These are phyloP conservation scores for Flaveria trinervia DNA, from an alignment of 129 eudicot genomes.

Conservation along the genomic window DNA sequence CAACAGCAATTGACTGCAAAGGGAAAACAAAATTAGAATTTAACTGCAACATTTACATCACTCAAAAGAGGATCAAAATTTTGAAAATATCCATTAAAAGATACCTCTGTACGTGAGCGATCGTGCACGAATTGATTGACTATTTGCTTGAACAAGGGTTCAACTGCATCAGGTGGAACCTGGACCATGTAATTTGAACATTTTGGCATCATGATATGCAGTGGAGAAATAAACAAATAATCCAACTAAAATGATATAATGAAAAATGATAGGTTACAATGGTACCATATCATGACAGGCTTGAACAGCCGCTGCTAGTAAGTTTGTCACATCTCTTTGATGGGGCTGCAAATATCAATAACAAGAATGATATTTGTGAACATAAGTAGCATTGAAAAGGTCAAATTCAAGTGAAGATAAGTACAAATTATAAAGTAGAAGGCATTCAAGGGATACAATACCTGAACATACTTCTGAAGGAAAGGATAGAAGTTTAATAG, in stretches of 20 bases:
- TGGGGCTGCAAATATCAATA: conserved; percentile 65
- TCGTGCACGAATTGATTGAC: conserved; percentile 96
- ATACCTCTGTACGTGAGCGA: conserved; percentile 89
- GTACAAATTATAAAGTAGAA: conserved; percentile 16
- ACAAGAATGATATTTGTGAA: conserved; percentile 19
- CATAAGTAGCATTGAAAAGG: background rate
- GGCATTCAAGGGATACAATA: conserved; percentile 27
- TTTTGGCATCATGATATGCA: background rate
- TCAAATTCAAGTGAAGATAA: conserved; percentile 10
- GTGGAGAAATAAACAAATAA: background rate
- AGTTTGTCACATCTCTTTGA: conserved; percentile 87
- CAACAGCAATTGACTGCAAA: conserved; percentile 90
- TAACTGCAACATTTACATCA: background rate
- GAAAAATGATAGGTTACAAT: conserved; percentile 14
- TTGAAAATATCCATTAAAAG: background rate
- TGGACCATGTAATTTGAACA: conserved; percentile 33
- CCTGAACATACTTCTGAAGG: conserved; percentile 95
- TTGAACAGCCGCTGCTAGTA: conserved; percentile 97
- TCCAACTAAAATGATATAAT: background rate
- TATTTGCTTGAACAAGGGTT: conserved; percentile 83
- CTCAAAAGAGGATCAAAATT: background rate
- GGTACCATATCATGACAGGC: conserved; percentile 98
- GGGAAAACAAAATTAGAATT: background rate
- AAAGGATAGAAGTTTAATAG: conserved; percentile 74
- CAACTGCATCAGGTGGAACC: conserved; percentile 99